Percentiles rank a stretch among this genome's conserved stretches.
phyloP scores from a whole-genome alignment of 106 monocot species.

The Apostasia ramifera region DNA sequence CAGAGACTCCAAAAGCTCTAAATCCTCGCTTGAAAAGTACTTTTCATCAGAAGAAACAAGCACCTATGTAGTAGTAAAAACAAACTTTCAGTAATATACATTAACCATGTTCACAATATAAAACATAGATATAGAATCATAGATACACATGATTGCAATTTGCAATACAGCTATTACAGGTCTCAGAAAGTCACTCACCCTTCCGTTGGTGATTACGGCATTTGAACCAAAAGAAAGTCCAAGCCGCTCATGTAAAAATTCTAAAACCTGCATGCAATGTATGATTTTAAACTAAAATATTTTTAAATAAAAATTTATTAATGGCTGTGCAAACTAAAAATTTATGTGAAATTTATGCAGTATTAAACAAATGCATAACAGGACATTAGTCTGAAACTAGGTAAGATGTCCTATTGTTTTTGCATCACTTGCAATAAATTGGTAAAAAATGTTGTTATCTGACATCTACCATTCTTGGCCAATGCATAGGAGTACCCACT shows the following conservation, averaged over 20 bases:
- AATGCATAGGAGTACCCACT: too few relatives aligned
- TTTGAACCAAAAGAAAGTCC: slow-evolving; percentile 46
- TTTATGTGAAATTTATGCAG: too few relatives aligned
- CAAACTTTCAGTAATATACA: background rate
- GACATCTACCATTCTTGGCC: too few relatives aligned
- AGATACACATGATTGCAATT: background rate
- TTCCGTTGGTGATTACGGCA: slow-evolving; percentile 92
- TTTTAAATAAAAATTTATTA: background rate
- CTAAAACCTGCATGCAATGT: slow-evolving; percentile 43
- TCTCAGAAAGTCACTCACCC: slow-evolving; percentile 42
- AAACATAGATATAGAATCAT: background rate
- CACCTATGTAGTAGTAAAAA: slow-evolving; percentile 36
- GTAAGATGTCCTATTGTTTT: too few relatives aligned
- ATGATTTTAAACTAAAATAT: background rate
- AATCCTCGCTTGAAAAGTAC: slow-evolving; percentile 77
- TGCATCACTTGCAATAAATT: too few relatives aligned
- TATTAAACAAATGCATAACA: too few relatives aligned
- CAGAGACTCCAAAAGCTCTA: slow-evolving; percentile 73
- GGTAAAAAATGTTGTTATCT: too few relatives aligned
- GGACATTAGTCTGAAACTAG: too few relatives aligned
- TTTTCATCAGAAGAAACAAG: slow-evolving; percentile 33
- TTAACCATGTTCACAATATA: background rate
- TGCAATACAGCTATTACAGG: too few relatives aligned
- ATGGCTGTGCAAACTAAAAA: background rate
- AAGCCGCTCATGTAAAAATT: slow-evolving; percentile 42